Base-by-base conservation (phyloP, 2,329 filamentous ascomycete genomes). In the Aspergillus fischeri region DNA sequence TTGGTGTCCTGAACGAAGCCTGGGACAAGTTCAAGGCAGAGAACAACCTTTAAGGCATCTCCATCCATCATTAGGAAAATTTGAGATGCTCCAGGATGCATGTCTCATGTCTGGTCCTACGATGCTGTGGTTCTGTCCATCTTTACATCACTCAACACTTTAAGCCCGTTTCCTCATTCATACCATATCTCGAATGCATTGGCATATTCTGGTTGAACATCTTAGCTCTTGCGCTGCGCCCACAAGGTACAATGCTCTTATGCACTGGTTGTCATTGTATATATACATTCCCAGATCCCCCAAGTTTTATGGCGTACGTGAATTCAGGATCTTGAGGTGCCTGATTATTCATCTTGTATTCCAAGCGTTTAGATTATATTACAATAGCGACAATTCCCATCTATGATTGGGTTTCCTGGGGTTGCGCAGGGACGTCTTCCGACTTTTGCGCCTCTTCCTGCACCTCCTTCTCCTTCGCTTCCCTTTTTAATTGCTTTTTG, bases 11-110 rank as follows among this genome's bases (percentile, higher is more conserved):
- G 64, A 88, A 88, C 63, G 85, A 87, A 68, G 85, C 85, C 7
- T 88, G 85, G 85, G 85, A 87, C 66, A 86, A 86, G 68, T 88
- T 88, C 73, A 86, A 85, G 71, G 75, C 75, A 49, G 85, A 87
- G 63, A 87, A 88, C 66, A 79, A 78, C 53, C 73, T 86, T 44
- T 86, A 62, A 68, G 44, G 21, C 14, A 35, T 14, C 6, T 3
- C 32, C 14, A 38, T 38, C 3, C 32, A 5, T 38, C 32, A n/a
- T 14, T 6, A 17, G 32, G 6, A 38, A 17, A 17, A 6, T 38
- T 38, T 17, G 32, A 7, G 14, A 35, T 17, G 10, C 6, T 38
- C 6, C 6, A 17, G 32, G 32, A 17, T 38, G 14, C 32, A 35
- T 38, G 32, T 38, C 5, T 38, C 7, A 38, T 17, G 32, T 20